Percentiles rank a stretch among this genome's conserved stretches.
phyloP scores from a whole-genome alignment of 352 stramenopile genomes.

The Phytophthora niederhauseri region DNA sequence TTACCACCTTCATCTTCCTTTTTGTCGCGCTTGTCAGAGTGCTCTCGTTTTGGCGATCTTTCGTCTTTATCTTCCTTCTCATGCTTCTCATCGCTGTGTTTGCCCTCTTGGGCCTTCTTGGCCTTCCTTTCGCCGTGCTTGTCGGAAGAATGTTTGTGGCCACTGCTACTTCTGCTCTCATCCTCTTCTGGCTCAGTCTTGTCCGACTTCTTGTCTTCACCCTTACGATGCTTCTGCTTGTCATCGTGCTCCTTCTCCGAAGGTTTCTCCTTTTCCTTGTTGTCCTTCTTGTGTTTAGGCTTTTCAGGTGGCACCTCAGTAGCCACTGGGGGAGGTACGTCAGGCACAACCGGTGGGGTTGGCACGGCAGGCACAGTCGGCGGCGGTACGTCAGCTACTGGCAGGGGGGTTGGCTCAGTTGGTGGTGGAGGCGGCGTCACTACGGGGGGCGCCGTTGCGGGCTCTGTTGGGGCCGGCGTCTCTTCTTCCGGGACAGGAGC shows the following conservation, averaged over 20 bases:
- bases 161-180: conserved; percentile 7
- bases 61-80: conserved; percentile 16
- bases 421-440: conserved; percentile 7
- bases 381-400: conserved; percentile 2
- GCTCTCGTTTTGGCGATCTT: conserved; percentile 3
- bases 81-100: conserved; percentile 6
- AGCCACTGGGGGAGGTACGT: conserved; percentile 1
- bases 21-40: conserved; percentile 1
- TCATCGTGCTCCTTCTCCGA: conserved; percentile 9
- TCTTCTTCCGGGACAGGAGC: conserved; percentile 7
- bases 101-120: conserved; percentile 11
- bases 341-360: conserved; percentile 11
- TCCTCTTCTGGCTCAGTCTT: conserved; percentile 14
- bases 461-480: conserved; percentile 12
- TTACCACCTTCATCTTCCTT: conserved; percentile 12
- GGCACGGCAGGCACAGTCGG: conserved; percentile 13
- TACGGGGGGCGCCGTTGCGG: conserved; percentile 11
- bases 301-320: conserved; percentile 16
- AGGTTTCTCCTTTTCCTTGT: conserved; percentile 21
- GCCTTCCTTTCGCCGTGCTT: conserved; percentile 19
- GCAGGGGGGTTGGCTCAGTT: conserved; percentile 1
- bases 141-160: conserved; percentile 15
- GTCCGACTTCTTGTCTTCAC: conserved; percentile 18
- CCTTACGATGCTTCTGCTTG: conserved; percentile 13
- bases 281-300: conserved; percentile 30